Percentiles rank a stretch among this genome's conserved stretches.
phyloP scores from a whole-genome alignment of 2,329 filamentous ascomycete species.

The Curvularia sp. region DNA sequence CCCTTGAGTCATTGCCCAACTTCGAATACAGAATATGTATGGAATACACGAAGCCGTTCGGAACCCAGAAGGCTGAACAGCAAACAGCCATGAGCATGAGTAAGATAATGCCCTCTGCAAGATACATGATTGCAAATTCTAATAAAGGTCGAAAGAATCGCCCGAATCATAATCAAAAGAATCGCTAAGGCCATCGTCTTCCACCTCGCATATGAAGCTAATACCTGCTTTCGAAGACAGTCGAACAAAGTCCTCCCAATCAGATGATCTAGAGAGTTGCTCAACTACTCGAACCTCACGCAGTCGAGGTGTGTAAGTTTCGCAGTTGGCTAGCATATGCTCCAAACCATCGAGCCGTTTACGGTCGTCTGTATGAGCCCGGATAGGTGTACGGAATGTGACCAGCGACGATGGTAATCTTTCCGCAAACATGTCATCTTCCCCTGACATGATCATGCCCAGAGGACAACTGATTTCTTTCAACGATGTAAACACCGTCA shows the following conservation, averaged over 20 bases:
- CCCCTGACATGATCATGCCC: conserved; percentile 10
- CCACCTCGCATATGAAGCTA: conserved; percentile 17
- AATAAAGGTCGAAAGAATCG: too few relatives aligned
- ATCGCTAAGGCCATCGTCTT: conserved; percentile 2
- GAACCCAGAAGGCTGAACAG: background rate
- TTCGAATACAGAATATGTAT: background rate
- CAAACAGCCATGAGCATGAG: background rate
- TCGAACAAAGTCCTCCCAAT: conserved; percentile 22
- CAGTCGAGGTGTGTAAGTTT: conserved; percentile 15
- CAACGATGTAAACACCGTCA: conserved; percentile 22
- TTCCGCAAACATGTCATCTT: conserved; percentile 17
- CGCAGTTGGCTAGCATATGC: conserved; percentile 19
- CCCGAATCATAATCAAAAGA: conserved; percentile 18
- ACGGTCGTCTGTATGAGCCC: conserved; percentile 11
- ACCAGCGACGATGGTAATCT: conserved; percentile 25
- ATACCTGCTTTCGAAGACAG: conserved; percentile 14
- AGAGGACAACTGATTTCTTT: conserved; percentile 25
- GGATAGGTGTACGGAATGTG: conserved; percentile 15
- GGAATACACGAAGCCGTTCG: background rate
- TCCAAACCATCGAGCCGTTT: conserved; percentile 22
- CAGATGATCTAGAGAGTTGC: conserved; percentile 5
- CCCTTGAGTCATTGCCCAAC: background rate
- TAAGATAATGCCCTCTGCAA: conserved; percentile 2
- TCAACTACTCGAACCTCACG: conserved; percentile 17
- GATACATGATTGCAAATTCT: too few relatives aligned